Conservation (phyloP, 495 filamentous ascomycete species). For the Penicillium crystallinum region DNA sequence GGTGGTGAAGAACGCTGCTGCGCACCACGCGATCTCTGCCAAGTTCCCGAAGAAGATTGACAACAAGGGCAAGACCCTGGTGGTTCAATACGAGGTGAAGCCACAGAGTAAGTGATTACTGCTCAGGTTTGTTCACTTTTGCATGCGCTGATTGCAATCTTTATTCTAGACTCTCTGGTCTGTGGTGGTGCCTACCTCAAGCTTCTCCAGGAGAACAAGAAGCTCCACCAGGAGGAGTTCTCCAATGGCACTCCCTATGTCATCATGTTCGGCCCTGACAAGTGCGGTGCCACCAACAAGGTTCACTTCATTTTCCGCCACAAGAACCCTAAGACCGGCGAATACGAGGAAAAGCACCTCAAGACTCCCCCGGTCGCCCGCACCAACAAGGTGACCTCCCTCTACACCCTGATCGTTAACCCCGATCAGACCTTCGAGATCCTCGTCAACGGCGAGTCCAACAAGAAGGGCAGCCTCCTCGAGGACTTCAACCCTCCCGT, state of each 20-base stretch:
- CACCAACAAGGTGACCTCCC: constrained; percentile 82
- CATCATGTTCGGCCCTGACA: constrained; percentile 99
- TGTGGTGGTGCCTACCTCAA: constrained; percentile 99
- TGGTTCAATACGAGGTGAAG: constrained; percentile 99
- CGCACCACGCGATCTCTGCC: constrained; percentile 98
- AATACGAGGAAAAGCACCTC: constrained; percentile 99
- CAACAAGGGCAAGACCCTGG: constrained; percentile 92
- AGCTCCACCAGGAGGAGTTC: constrained; percentile 95
- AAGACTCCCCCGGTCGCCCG: constrained; percentile 75
- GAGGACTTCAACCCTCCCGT: constrained; percentile 91
- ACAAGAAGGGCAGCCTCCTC: constrained; percentile 84
- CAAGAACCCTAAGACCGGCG: constrained; percentile 99
- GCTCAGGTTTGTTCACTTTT: neutral
- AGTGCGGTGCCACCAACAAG: constrained; percentile 99
- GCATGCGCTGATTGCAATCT: neutral
- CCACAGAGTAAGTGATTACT: constrained; percentile 71
- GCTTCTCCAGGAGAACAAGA: constrained; percentile 96
- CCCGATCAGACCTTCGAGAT: constrained; percentile 94
- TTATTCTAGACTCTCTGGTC: constrained; percentile 72
- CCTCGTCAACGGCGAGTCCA: constrained; percentile 77
- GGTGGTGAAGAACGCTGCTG: constrained; percentile 92
- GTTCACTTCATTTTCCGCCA: constrained; percentile 99
- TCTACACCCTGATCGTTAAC: constrained; percentile 94
- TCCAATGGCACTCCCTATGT: constrained; percentile 96
- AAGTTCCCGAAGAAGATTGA: constrained; percentile 97